A percentile compares a stretch with the other conserved stretches of the same genome.
phyloP scores from a whole-genome alignment of 345 rosid species.

The Heritiera fomes region DNA sequence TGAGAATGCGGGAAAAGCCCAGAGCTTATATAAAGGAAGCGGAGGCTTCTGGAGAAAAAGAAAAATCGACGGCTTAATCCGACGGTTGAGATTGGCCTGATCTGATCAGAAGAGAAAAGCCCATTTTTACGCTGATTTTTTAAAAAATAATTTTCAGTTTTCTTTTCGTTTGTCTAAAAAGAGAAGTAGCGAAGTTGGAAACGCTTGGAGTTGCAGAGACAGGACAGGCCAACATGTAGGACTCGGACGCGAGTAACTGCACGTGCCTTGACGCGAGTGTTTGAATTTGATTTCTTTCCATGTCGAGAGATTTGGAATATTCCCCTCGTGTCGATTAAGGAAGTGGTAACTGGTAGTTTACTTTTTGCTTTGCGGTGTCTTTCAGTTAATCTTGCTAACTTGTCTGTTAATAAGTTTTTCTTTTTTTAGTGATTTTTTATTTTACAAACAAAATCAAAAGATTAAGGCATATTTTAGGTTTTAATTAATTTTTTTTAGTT shows the following conservation, averaged over 20 bases:
- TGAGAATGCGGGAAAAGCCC: not conserved
- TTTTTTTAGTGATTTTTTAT: too few species aligned
- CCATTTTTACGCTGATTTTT: not conserved
- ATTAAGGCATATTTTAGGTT: too few species aligned
- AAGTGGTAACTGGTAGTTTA: not conserved
- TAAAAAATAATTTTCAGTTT: not conserved
- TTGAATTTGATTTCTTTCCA: not conserved
- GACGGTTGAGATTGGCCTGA: not conserved
- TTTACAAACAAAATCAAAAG: too few species aligned
- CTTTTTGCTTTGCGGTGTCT: too few species aligned
- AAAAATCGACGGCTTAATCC: not conserved
- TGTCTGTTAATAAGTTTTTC: too few species aligned
- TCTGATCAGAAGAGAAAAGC: not conserved
- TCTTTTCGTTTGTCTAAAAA: not conserved
- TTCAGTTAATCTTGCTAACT: too few species aligned
- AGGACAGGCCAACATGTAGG: not conserved
- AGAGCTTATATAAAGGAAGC: not conserved
- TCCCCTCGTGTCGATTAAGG: not conserved
- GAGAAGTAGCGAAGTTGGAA: not conserved
- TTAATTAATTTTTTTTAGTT: too few species aligned
- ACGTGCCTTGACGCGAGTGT: slow-evolving; percentile 8
- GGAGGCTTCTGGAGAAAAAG: not conserved
- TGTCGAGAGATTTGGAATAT: not conserved
- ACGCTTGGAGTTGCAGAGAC: not conserved
- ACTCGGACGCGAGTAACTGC: not conserved